phyloP scores from a whole-genome alignment of 345 rosid genomes.

The Zanthoxylum bungeanum region DNA sequence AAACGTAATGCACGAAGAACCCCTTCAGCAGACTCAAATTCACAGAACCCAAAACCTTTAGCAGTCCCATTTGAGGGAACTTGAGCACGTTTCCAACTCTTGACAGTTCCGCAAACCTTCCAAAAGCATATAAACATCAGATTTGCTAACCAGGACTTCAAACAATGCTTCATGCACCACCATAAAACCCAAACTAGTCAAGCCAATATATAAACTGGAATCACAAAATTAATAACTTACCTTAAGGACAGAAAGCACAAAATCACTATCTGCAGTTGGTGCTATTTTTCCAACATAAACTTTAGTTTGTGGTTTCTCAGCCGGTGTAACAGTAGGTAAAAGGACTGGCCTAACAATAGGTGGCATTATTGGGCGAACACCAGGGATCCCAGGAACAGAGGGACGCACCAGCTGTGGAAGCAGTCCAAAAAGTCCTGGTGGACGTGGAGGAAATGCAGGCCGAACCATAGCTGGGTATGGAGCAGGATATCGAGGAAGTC shows the following conservation, averaged over 20 bases:
- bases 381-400: conserved; percentile 63
- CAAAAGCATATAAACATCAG: conserved; percentile 15
- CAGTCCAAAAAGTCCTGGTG: conserved; percentile 65
- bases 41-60: conserved; percentile 92
- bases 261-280: conserved; percentile 78
- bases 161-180: neutral
- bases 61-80: conserved; percentile 78
- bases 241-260: conserved; percentile 75
- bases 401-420: conserved; percentile 62
- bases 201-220: neutral
- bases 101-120: conserved; percentile 92
- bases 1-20: conserved; percentile 92
- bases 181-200: neutral
- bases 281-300: conserved; percentile 98
- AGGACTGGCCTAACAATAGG: conserved; percentile 66
- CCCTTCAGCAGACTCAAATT: conserved; percentile 95
- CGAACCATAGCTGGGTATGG: conserved; percentile 75
- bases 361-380: conserved; percentile 69
- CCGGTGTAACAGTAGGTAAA: conserved; percentile 60
- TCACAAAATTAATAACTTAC: conserved; percentile 31
- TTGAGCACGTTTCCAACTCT: conserved; percentile 86
- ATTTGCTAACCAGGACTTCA: neutral
- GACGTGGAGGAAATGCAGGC: conserved; percentile 78
- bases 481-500: conserved; percentile 69
- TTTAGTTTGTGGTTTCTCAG: conserved; percentile 92